Base-by-base conservation (phyloP, 2,329 filamentous ascomycete genomes). In the Fusarium newnesense region DNA sequence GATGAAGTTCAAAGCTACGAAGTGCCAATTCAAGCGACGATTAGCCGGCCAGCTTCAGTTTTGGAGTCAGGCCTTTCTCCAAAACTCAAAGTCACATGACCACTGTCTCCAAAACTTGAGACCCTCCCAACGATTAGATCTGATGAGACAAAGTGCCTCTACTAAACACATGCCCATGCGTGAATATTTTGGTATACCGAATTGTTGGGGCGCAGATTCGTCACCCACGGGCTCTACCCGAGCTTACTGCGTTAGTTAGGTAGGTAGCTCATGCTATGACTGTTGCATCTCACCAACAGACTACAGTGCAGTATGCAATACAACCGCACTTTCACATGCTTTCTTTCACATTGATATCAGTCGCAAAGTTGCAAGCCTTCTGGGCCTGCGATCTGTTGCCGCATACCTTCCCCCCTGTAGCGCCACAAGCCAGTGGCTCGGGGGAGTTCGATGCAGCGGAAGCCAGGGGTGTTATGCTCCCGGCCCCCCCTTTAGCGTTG, bases 281-380 rank as follows among this genome's bases (percentile, higher is more conserved):
- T 62, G 39, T 67, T 62, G 18, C 19, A 53, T 43, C 58, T 69
- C 58, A 68, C 64, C 68, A 71, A 49, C 72, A 75, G 24, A 24
- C 24, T 24, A 24, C 24, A 24, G 24, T 24, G 24, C 24, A 24
- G 60, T 47, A 77, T 68, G 75, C 75, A 69, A 77, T 75, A 72
- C 72, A 70, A 75, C 65, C 61, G 53, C 72, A 73, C 63, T 75
- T 77, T 77, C 75, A 77, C 75, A 77, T 77, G 75, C 74, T 73
- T 64, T 54, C 58, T 73, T 64, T 54, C 58, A 30, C 40, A 12
- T 39, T 34, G 60, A 30, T 40, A 46, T 24, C 52, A 66, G 37
- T 43, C 21, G 30, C 24, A 65, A n/a, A 67, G 52, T 58, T 40
- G 44, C 60, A 56, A 66, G 66, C 67, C 34, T 57, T 61, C 40